Percentiles rank a stretch among this genome's conserved stretches.
Evolutionary conservation across 192 early-diverging fungal genomes (phyloP).

Genomic region (Paraglomus occultum): DNA sequence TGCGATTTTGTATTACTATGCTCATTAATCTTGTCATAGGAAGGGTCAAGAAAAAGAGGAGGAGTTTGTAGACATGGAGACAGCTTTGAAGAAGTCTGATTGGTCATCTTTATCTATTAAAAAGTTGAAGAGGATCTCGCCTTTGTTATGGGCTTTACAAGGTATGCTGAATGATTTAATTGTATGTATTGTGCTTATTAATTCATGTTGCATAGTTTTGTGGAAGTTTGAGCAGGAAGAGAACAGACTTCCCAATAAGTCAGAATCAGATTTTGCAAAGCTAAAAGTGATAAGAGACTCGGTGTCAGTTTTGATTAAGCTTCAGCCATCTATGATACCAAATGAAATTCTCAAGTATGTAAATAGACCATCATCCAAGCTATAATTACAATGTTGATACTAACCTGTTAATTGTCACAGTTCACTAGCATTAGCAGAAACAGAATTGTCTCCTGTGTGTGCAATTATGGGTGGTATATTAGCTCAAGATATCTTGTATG

Average conservation of each 20-base stretch:
- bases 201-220: slow-evolving; percentile 26
- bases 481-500: slow-evolving; percentile 89
- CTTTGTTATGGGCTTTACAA: slow-evolving; percentile 49
- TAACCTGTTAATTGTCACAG: slow-evolving; percentile 31
- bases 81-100: slow-evolving; percentile 35
- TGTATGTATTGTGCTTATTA: background rate
- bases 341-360: slow-evolving; percentile 50
- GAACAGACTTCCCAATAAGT: slow-evolving; percentile 12
- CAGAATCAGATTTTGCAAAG: slow-evolving; percentile 27
- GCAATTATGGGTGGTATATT: slow-evolving; percentile 87
- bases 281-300: slow-evolving; percentile 34
- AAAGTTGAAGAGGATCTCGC: slow-evolving; percentile 46
- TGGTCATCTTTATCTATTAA: slow-evolving; percentile 44
- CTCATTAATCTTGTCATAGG: slow-evolving; percentile 35
- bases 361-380: background rate
- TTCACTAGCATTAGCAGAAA: slow-evolving; percentile 46
- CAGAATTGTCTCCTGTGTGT: slow-evolving; percentile 77
- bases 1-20: background rate
- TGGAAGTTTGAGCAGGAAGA: slow-evolving; percentile 37
- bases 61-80: slow-evolving; percentile 39
- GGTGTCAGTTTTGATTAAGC: slow-evolving; percentile 34
- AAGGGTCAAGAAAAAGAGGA: slow-evolving; percentile 31
- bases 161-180: slow-evolving; percentile 32
- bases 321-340: slow-evolving; percentile 34
- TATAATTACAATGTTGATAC: background rate